Base-by-base conservation (phyloP, 768 basidiomycete species). In the Amanita brunnescens region DNA sequence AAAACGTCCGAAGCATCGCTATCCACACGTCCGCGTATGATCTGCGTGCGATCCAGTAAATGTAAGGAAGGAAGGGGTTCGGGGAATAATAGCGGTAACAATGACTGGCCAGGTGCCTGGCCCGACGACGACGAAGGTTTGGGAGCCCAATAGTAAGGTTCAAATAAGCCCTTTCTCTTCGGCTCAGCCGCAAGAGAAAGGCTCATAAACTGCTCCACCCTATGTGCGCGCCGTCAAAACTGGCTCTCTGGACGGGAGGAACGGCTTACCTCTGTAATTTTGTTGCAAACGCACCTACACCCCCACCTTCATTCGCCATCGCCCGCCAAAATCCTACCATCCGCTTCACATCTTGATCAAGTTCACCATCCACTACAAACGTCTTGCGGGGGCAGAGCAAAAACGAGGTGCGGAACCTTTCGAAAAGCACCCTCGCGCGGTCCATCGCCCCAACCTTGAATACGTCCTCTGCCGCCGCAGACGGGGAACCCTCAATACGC, bases 121-220 rank as follows among this genome's bases (percentile, higher is more conserved):
- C n/a, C 26, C 1, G 49, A 29, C 6, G 30, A 63, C 5, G 62
- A 53, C 2, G 69, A 62, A 21, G 63, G 58, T 10, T 70, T 54
- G 39, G 76, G 74, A 4, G 73, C 68, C 87, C 87, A 91, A 65
- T 83, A 88, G 57, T 83, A 79, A 0, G 87, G 85, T 55, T 88
- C 86, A 51, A 87, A 90, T 1, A 84, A 65, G 6, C 85, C 85
- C 61, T 76, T 81, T n/a, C 81, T 73, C 18, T 82, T 76, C 6
- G 87, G 80, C 58, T 91, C 89, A 13, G 83, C 79, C 34, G 85
- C 79, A 30, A 88, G 63, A 2, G 89, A 91, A 16, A 88, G 70
- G 0, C 84, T 80, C 78, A 83, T 85, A 58, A 88, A 90, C 54
- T 87, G 85, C 21, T 87, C 87, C 54, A 85, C 68, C 6, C 85